phyloP scores from a whole-genome alignment of 176 grass and related monocot genomes.

The Tuctoria greenei region DNA sequence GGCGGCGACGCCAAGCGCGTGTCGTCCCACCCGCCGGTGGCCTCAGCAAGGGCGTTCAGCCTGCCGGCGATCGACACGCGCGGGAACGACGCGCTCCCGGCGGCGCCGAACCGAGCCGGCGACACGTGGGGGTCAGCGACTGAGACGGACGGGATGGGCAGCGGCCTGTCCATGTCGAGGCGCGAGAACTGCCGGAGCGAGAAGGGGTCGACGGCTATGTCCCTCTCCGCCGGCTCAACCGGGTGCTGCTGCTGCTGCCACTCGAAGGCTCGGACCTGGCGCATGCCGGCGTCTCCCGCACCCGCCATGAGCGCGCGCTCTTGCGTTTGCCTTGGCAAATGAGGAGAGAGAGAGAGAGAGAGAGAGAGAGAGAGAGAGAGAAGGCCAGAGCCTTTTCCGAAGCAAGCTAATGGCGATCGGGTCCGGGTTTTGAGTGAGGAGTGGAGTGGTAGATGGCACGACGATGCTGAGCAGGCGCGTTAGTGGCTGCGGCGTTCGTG shows the following conservation, averaged over 20 bases:
- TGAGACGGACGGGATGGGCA: slow-evolving; percentile 61
- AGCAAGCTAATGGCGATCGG: background rate
- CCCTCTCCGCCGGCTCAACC: slow-evolving; percentile 35
- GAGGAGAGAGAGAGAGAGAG: background rate
- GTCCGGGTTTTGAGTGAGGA: background rate
- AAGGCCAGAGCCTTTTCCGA: background rate
- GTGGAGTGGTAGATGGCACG: slow-evolving; percentile 20
- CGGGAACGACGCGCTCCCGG: slow-evolving; percentile 26
- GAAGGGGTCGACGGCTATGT: slow-evolving; percentile 42
- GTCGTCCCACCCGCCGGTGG: slow-evolving; percentile 10
- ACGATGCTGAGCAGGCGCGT: background rate
- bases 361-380: too few species aligned
- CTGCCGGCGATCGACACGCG: background rate
- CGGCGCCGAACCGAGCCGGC: slow-evolving; percentile 18
- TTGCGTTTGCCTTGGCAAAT: background rate
- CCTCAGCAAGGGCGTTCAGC: background rate
- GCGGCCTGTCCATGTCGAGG: slow-evolving; percentile 55
- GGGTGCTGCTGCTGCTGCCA: slow-evolving; percentile 25
- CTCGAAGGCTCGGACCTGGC: slow-evolving; percentile 9
- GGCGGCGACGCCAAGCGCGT: background rate
- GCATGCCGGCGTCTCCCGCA: slow-evolving; percentile 10
- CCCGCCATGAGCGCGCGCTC: slow-evolving; percentile 3
- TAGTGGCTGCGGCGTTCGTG: slow-evolving; percentile 3
- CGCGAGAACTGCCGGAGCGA: slow-evolving; percentile 51
- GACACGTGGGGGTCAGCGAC: slow-evolving; percentile 14